Conservation (phyloP, 257 asterid genomes). For the Solanum bulbocastanum region DNA sequence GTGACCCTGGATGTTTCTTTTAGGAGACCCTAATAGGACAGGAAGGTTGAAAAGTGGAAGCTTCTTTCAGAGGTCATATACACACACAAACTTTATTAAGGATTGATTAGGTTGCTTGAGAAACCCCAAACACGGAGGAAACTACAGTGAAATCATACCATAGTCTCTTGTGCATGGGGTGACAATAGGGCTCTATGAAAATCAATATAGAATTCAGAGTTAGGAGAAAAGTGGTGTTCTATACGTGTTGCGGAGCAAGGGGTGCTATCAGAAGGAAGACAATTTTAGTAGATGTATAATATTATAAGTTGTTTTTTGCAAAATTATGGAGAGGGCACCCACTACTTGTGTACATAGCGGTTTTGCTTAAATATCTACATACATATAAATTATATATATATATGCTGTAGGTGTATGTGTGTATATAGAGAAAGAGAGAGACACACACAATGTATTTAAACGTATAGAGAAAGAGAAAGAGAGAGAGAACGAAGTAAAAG, state of each 20-base stretch:
- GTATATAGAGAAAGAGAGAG: fast-evolving
- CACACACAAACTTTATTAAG: neutral
- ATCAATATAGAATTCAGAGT: neutral
- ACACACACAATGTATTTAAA: neutral
- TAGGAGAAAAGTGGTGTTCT: neutral
- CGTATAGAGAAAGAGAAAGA: neutral
- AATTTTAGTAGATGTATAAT: neutral
- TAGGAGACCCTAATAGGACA: neutral
- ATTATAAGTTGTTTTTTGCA: neutral
- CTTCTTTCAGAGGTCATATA: neutral
- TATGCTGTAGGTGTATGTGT: neutral
- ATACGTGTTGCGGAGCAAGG: neutral
- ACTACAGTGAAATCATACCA: neutral
- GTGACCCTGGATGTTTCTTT: neutral
- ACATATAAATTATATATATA: neutral
- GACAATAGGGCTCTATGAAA: neutral
- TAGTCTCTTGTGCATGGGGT: neutral
- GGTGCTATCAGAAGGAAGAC: neutral
- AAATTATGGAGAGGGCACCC: neutral
- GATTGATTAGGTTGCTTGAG: neutral
- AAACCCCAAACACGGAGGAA: neutral
- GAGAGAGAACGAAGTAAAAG: neutral
- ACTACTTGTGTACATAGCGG: neutral
- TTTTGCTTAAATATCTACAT: neutral
- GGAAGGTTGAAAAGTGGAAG: neutral